Evolutionary conservation across 148 eudicot genomes (phyloP), one percentile per base, ranked within the genome.

Genomic region (Dianthus caryophyllus): DNA sequence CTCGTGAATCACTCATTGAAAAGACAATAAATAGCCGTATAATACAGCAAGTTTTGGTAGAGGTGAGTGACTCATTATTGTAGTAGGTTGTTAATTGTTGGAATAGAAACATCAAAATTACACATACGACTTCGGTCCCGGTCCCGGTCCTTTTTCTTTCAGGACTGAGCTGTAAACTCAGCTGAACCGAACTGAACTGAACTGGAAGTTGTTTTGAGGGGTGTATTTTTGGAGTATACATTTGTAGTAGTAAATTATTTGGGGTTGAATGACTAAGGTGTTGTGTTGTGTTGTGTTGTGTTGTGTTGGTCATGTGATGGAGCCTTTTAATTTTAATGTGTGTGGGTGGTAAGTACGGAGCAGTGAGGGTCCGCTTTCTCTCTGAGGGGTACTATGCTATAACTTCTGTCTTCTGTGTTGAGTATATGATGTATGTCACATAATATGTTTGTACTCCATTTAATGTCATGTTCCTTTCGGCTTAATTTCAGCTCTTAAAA

Each of bases 11-110:
- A 24, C 51, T 55, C 27, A 31, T 4, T 51, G 30, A 49, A 54
- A n/a, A 41, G 44, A 50, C 29, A 60, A 21, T 47, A 14, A 61
- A 41, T 30, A 75, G 64, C 63, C 60, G 58, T 67, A 26, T 54
- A 27, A 11, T 46, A 52, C 52, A 52, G 68, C 61, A 61, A n/a
- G n/a, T 31, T 39, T 49, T 26, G 15, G 52, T 51, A 51, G 59
- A 64, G 49, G 73, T 38, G 18, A 69, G 73, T 38, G 18, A 69
- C 55, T 75, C 58, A 69, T 60, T 33, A 60, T 55, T 69, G 62
- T 55, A 65, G 62, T 55, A 65, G 59, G 78, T 69, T 64, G 65
- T 69, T 69, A 46, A 69, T 64, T 48, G 78, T 75, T 62, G 78
- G 52, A 56, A 61, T 47, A 63, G 38, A 24, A 54, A 22, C 62